Conservation (phyloP, 768 basidiomycete genomes). For the Suillus brevipes region DNA sequence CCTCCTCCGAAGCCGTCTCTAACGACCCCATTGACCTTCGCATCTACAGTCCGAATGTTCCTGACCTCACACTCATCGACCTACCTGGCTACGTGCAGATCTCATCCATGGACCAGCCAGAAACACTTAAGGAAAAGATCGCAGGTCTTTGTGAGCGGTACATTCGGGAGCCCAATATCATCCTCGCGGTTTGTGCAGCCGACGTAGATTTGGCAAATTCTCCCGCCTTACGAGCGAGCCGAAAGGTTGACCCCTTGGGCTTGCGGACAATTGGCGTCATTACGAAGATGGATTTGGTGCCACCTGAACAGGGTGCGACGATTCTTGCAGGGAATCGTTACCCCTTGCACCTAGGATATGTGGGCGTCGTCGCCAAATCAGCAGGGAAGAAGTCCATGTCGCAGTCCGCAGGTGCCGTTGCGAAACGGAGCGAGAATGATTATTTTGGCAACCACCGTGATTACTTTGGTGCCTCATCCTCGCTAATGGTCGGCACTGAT, state of each 20-base stretch:
- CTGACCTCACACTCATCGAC: constrained; percentile 96
- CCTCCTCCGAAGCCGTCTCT: constrained; percentile 82
- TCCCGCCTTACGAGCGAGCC: constrained; percentile 89
- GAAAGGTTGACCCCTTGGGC: constrained; percentile 88
- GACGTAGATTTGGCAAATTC: constrained; percentile 99
- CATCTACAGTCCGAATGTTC: constrained; percentile 94
- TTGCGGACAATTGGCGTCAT: constrained; percentile 95
- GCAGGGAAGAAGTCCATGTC: constrained; percentile 53
- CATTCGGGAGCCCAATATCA: constrained; percentile 99
- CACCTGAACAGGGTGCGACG: constrained; percentile 72
- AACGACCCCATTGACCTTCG: constrained; percentile 95
- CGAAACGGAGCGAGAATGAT: constrained; percentile 58
- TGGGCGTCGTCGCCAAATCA: constrained; percentile 92
- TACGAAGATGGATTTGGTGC: constrained; percentile 98
- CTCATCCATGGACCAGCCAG: constrained; percentile 92
- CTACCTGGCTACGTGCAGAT: constrained; percentile 98
- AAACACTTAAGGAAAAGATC: constrained; percentile 92
- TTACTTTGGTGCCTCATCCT: constrained; percentile 58
- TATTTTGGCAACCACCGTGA: constrained; percentile 68
- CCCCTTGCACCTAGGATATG: constrained; percentile 95
- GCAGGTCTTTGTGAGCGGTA: constrained; percentile 88
- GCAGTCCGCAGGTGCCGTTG: constrained; percentile 50
- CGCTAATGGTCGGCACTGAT: constrained; percentile 87
- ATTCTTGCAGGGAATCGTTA: constrained; percentile 91
- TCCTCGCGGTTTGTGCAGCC: constrained; percentile 95